A percentile compares a stretch with the other conserved stretches of the same genome.
Evolutionary conservation across 2,329 filamentous ascomycete species (phyloP).

Genomic region (Parastagonospora nodorum): DNA sequence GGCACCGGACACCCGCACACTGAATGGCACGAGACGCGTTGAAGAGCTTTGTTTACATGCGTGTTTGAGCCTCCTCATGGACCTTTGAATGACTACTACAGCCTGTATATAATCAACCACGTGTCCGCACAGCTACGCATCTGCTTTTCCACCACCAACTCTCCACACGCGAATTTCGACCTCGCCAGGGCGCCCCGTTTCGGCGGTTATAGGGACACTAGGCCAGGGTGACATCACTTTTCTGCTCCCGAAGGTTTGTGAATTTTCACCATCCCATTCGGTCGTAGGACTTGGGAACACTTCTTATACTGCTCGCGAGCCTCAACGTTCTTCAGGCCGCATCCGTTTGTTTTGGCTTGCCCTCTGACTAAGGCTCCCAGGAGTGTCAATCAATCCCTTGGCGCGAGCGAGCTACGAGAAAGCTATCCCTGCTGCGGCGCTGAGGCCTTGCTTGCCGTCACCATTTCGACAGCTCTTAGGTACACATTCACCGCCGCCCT

Average conservation of each 20-base stretch:
- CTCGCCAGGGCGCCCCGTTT: background rate
- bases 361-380: constrained; percentile 10
- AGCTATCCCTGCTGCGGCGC: constrained; percentile 3
- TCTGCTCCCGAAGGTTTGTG: constrained; percentile 30
- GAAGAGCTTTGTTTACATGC: too few species aligned
- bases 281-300: background rate
- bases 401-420: background rate
- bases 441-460: constrained; percentile 31
- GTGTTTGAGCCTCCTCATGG: too few species aligned
- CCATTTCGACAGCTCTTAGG: constrained; percentile 24
- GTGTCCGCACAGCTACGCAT: too few species aligned
- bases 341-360: background rate
- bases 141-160: too few species aligned
- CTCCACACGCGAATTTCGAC: too few species aligned
- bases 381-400: constrained; percentile 12
- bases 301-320: too few species aligned
- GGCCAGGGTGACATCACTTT: constrained; percentile 30
- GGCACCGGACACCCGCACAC: background rate
- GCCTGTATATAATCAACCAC: too few species aligned
- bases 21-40: background rate
- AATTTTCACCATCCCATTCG: constrained; percentile 11
- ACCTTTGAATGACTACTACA: too few species aligned
- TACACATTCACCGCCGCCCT: constrained; percentile 14
- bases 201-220: constrained; percentile 3
- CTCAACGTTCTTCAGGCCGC: constrained; percentile 6